These are phyloP conservation scores for Sungouiozyma ichnusensis DNA, from an alignment of 805 yeast species.

Conservation along the genomic window DNA sequence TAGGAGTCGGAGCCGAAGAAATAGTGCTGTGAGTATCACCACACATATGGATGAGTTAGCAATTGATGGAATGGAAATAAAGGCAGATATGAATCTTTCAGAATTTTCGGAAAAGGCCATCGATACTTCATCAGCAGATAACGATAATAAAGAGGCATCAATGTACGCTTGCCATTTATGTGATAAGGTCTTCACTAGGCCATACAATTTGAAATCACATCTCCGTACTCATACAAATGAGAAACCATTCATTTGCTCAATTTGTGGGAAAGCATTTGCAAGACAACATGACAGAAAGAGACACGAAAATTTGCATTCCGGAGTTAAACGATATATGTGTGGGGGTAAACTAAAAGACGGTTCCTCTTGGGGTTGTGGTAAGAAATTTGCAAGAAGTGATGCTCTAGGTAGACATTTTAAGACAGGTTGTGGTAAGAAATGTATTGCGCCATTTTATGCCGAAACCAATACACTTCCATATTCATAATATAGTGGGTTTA, in stretches of 20 bases:
- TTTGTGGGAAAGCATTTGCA: conserved; percentile 76
- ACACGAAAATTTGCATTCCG: conserved; percentile 67
- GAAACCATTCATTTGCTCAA: conserved; percentile 60
- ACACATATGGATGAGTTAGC: conserved; percentile 8
- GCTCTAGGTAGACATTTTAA: conserved; percentile 71
- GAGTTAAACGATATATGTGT: conserved; percentile 66
- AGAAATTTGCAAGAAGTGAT: conserved; percentile 69
- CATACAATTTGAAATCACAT: conserved; percentile 87
- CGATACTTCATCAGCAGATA: not conserved
- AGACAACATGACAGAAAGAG: conserved; percentile 68
- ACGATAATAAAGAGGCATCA: conserved; percentile 18
- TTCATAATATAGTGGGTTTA: too few species aligned
- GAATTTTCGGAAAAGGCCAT: not conserved
- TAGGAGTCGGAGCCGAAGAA: conserved; percentile 7
- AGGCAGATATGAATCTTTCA: not conserved
- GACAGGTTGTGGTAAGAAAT: conserved; percentile 66
- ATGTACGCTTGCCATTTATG: conserved; percentile 63
- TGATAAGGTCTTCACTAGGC: conserved; percentile 80
- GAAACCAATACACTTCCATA: too few species aligned
- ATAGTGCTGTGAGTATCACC: conserved; percentile 12
- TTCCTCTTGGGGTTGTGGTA: conserved; percentile 68
- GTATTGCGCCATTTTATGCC: conserved; percentile 57
- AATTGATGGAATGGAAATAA: conserved; percentile 15
- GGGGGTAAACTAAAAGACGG: conserved; percentile 53
- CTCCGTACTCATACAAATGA: conserved; percentile 83